These are phyloP conservation scores for Paramecium bursaria DNA, from an alignment of 73 alveolate species.

Conservation along the genomic window DNA sequence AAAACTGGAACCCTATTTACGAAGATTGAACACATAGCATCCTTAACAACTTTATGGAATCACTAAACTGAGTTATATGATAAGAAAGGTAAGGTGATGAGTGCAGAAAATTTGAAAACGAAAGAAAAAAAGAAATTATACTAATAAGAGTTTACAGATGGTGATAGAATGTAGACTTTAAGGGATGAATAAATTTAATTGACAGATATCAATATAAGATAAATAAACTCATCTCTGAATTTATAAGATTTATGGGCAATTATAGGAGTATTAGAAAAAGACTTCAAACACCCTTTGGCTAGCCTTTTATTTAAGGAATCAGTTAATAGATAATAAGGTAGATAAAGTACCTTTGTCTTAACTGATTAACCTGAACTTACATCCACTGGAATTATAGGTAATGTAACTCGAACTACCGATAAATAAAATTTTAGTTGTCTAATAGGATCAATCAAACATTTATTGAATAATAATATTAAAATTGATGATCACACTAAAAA, in stretches of 20 bases:
- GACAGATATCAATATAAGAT: not conserved
- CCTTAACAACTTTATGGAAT: slow-evolving; percentile 17
- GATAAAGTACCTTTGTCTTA: slow-evolving; percentile 46
- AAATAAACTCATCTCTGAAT: not conserved
- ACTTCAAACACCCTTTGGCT: slow-evolving; percentile 65
- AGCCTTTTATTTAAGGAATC: slow-evolving; percentile 63
- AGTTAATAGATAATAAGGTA: slow-evolving; percentile 34
- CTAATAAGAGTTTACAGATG: not conserved
- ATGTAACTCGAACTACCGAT: slow-evolving; percentile 54
- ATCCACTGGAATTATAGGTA: slow-evolving; percentile 28
- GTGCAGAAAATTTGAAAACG: not conserved
- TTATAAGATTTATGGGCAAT: slow-evolving; percentile 63
- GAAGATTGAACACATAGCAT: slow-evolving; percentile 62
- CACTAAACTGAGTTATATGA: not conserved
- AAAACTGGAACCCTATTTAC: slow-evolving; percentile 94
- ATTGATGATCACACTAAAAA: slow-evolving; percentile 4
- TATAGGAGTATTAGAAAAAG: slow-evolving; percentile 63
- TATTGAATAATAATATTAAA: not conserved
- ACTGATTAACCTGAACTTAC: slow-evolving; percentile 7
- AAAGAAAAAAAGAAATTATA: slow-evolving; percentile 6
- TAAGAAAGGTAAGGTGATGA: not conserved
- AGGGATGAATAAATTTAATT: slow-evolving; percentile 1
- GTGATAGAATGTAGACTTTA: slow-evolving; percentile 33
- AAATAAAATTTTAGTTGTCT: slow-evolving; percentile 5
- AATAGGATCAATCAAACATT: slow-evolving; percentile 41